Evolutionary conservation across 805 yeast species (phyloP), one percentile per base, ranked within the genome.

Genomic region (Peterozyma toletana): DNA sequence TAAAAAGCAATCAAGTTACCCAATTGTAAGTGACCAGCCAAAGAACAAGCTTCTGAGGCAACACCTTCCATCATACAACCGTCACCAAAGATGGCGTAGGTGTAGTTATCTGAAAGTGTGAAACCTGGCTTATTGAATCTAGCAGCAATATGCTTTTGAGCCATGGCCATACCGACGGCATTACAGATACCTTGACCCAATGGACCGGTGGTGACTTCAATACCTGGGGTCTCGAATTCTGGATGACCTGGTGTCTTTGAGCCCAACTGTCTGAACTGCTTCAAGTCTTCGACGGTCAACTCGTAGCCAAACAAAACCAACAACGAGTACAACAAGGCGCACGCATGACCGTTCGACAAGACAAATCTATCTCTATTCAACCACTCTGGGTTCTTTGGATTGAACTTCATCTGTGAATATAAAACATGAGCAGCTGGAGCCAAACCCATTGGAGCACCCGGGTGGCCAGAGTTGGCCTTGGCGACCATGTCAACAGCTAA

Each of bases 31-130:
- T 91, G 99, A 60, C 99, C 99, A 51, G 99, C 99, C 49, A 90
- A 70, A 33, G 99, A 91, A 55, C 78, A 77, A 46, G 96, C 93
- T 76, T 91, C 99, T 48, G 93, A 79, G 49, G 96, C 77, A 51
- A 91, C 88, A 78, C 99, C 99, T 75, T 91, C 99, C 89, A 83
- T 84, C 75, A 91, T 76, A 75, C 99, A 91, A 58, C 98, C 99
- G 58, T 91, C 99, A 72, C 99, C 99, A 49, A 90, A 70, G 73
- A 91, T 80, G 55, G 68, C 67, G 70, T 80, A 91, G 51, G 89
- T 80, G 77, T 73, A 78, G 65, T 78, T 77, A 71, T 87, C 86
- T 45, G 90, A 76, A 46, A 91, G 56, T 38, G 76, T 68, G 68
- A 66, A 78, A 59, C 75, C 84, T 56, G 96, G 95, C 75, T 86